Evolutionary conservation across 306 rosid genomes (phyloP), one percentile per base, ranked within the genome.

Genomic region (Abrus precatorius): DNA sequence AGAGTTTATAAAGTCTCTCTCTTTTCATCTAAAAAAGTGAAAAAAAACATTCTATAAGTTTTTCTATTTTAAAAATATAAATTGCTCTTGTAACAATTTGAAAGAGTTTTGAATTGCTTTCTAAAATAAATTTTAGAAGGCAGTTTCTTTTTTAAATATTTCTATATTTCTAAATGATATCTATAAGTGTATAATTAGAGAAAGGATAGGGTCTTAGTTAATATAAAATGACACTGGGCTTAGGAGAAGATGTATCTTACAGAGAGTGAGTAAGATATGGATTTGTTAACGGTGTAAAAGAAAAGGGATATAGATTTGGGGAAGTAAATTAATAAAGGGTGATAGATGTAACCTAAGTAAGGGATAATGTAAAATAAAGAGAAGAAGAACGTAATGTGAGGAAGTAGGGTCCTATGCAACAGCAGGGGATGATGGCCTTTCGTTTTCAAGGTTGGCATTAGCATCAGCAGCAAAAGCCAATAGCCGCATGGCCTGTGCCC

Each of bases 351-450:
- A 71, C 75, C 80, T 79, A 86, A 91, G 92, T 86, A 65, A 78
- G 87, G 89, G 97, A 92, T 92, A 89, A 90, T 71, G 75, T 90
- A 82, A 81, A 92, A 80, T 77, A 92, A 86, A 13, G 2, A 29
- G 7, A 49, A 53, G 62, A 83, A 74, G 44, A 83, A 84, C 83
- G 84, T 86, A 79, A 87, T 84, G 80, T 74, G 65, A 84, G 87
- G 80, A 78, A 36, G 88, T 69, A 82, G 88, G 90, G 64, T 38
- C 76, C 76, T 20, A 13, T 59, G 5, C 56, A 64, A 44, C 63
- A 75, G 77, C 45, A 53, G 36, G 66, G 30, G 33, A 72, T 55
- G 50, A 71, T 81, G 69, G 52, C 36, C 11, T 67, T 60, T 82
- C 80, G 2, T 55, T 65, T 52, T 83, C 83, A 78, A 48, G 29